Base-by-base conservation (phyloP, 495 filamentous ascomycete species). In the Talaromyces trachyspermus region DNA sequence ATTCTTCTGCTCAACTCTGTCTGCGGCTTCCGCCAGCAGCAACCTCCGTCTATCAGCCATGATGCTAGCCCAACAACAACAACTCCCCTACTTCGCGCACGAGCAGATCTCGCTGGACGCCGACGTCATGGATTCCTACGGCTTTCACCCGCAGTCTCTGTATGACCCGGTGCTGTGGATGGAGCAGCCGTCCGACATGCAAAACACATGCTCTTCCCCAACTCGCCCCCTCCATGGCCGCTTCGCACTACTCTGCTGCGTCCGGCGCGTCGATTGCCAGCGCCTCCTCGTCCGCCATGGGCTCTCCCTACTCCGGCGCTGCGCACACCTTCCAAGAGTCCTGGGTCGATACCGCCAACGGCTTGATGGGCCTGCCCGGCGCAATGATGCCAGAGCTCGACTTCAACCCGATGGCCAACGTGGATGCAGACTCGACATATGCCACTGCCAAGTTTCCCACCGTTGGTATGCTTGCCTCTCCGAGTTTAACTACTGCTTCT, bases 221-320 rank as follows among this genome's bases (percentile, higher is more conserved):
- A 56, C 4, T 68, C 69, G 15, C 64, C 69, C 63, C 67, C 9
- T 54, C 65, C 0, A 44, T 63, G 20, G 46, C 63, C 20, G 50
- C 54, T 14, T 60, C 61, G 5, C 53, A 68, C 18, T 49, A 59
- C 3, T 26, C 59, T 51, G 86, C 83, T 46, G 82, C 84, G 20
- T 92, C 88, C 2, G 83, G 76, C 1, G 77, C 81, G 11, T 90
- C 86, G 11, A 71, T 77, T 47, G 73, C 75, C 20, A 82, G 79
- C 56, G 81, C 84, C 10, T 75, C 86, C 12, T 92, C 89, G 2
- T 95, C 89, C 4, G 76, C 81, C 25, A 83, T 87, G 54, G 86
- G 84, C 25, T 95, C 89, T 7, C 89, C 89, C 15, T 84, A 83
- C 49, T 84, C 83, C 0, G 77, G 75, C 43, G 74, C 76, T 48